Evolutionary conservation across 805 yeast genomes (phyloP), one percentile per base, ranked within the genome.

Genomic region (Schwanniomyces pseudopolymorphus): DNA sequence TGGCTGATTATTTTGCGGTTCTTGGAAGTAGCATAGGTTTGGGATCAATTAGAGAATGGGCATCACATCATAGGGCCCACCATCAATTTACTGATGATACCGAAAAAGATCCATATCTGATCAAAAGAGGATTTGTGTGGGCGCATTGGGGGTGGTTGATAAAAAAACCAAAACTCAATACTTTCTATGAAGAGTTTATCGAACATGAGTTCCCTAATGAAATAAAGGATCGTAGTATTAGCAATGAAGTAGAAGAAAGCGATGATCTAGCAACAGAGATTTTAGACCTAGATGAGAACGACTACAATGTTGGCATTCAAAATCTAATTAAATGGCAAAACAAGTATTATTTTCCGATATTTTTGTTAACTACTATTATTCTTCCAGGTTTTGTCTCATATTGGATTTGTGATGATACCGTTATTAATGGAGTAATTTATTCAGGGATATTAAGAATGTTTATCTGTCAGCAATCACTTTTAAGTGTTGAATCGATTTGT

Each of bases 91-190:
- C 94, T 37, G 77, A 72, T 49, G 96, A 91, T 60, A 85, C 95
- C 0, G 96, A 88, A 49, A 77, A 79, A 57, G 98, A 91, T 64
- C 97, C 98, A 1, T 89, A 88, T 66, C 83, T 83, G 58, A 84
- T 87, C 33, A 80, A 91, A 59, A 77, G 87, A 48, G 97, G 97
- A 0, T 77, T 89, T 56, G 67, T 79, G 57, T 90, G 82, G 79
- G 82, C 92, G 27, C 96, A 90, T 67, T 73, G 89, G 68, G 97
- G 97, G 3, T 91, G 96, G 96, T 77, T 87, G 69, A 60, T 89
- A 27, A 72, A 85, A 48, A 77, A 77, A 54, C 90, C 88, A 53
- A 71, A 70, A 43, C 56, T 58, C 17, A 52, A 52, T 5, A 51
- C 59, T 0, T 70, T 70, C 44, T 64, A 63, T 50, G 51, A 59